phyloP scores from a whole-genome alignment of 176 grass and related monocot species.

The Puya raimondii region DNA sequence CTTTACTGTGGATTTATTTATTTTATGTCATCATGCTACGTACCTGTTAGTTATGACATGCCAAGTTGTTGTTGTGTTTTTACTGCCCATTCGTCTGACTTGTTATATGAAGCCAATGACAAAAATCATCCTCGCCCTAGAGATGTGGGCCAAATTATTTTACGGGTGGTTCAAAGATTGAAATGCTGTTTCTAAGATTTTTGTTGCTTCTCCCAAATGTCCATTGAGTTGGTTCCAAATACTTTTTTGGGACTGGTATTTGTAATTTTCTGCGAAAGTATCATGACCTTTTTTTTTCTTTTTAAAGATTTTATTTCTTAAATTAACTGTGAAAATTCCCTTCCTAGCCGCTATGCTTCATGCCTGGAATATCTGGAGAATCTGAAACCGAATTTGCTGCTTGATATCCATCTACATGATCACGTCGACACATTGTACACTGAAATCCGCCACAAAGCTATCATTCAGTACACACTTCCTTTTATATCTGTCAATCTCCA shows the following conservation, averaged over 20 bases:
- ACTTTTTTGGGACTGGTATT: background rate
- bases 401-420: conserved; percentile 25
- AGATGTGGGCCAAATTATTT: no score
- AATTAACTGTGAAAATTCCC: conserved; percentile 14
- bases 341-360: conserved; percentile 16
- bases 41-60: no score
- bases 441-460: conserved; percentile 36
- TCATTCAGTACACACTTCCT: conserved; percentile 90
- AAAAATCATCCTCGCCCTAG: no score
- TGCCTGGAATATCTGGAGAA: conserved; percentile 25
- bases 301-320: background rate
- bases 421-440: conserved; percentile 17
- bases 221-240: background rate
- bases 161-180: no score
- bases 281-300: background rate
- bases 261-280: background rate
- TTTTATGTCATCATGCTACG: no score
- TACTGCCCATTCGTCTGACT: no score
- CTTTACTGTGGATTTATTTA: no score
- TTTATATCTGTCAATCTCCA: conserved; percentile 95
- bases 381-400: conserved; percentile 16
- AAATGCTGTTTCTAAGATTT: no score
- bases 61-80: no score
- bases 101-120: no score
- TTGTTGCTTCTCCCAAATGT: no score